Base-by-base conservation (phyloP, 2,329 filamentous ascomycete species). In the Penicillium sp. region DNA sequence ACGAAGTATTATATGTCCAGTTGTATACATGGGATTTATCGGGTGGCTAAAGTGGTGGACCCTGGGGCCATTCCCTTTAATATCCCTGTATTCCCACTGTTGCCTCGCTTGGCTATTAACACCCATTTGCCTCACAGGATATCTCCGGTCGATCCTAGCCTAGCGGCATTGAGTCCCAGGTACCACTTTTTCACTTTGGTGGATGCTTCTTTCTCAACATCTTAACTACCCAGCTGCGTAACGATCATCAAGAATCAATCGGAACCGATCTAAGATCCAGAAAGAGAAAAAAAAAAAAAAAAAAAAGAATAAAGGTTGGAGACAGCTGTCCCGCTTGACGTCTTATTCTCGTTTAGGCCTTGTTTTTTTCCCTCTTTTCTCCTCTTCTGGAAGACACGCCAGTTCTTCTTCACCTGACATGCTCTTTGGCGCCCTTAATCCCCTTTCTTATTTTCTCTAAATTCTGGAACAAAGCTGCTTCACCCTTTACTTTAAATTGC, bases 61-160 rank as follows among this genome's bases (percentile, higher is more conserved):
- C 64, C 59, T 60, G 43, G 50, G 38, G 45, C 51, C 41, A 52
- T 56, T 61, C 58, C 53, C 51, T 57, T 65, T 65, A 66, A 63
- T 64, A 65, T 63, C 62, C 53, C 40, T 49, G 53, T 70, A 69
- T 71, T 70, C 66, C 66, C 69, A 71, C 67, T 57, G 59, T 60
- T 59, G 19, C 59, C 61, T 62, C 56, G 62, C 64, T 68, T 67
- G 63, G 59, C 64, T 63, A 59, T 61, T 36, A 50, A 44, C 6
- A 29, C 46, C 33, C 52, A 50, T 57, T 57, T 59, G 48, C 52
- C 48, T 44, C 55, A 56, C 43, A 57, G 47, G 52, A 60, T 58
- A 60, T 62, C 59, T 60, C 57, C 53, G 55, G 57, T 53, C 50
- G 62, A 63, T 60, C 53, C 54, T 51, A 38, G 40, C 40, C 54